Conservation (phyloP, 768 basidiomycete genomes). For the Termitomyces sp. region DNA sequence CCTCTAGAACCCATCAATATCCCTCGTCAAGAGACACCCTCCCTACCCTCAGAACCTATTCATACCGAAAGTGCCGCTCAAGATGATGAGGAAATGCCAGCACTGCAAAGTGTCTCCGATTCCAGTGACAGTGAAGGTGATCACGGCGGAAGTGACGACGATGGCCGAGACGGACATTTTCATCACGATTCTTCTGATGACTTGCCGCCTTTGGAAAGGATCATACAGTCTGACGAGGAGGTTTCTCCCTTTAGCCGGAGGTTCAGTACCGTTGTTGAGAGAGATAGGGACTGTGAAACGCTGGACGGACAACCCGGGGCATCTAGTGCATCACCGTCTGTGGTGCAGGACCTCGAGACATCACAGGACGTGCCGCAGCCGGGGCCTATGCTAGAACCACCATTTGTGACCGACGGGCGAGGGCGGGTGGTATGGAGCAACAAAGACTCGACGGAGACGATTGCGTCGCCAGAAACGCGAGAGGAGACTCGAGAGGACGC, state of each 20-base stretch:
- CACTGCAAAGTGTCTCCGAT: conserved; percentile 28
- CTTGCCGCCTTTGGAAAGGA: background rate
- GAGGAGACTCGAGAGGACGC: conserved; percentile 11
- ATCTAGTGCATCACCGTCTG: background rate
- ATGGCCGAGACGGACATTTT: background rate
- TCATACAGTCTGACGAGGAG: background rate
- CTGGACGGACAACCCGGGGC: background rate
- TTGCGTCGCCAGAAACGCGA: background rate
- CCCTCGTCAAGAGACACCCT: conserved; percentile 1
- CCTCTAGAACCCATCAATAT: conserved; percentile 6
- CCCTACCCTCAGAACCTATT: conserved; percentile 2
- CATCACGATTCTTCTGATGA: background rate
- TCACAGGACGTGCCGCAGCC: background rate
- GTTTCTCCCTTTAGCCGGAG: background rate
- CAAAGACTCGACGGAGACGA: conserved; percentile 10
- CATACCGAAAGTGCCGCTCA: background rate
- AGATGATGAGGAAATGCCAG: conserved; percentile 30
- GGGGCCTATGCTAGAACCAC: conserved; percentile 26
- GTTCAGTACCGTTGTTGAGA: conserved; percentile 11
- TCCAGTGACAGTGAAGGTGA: conserved; percentile 25
- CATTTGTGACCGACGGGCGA: conserved; percentile 61
- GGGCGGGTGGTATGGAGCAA: conserved; percentile 50
- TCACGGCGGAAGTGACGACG: conserved; percentile 12
- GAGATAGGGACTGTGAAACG: conserved; percentile 2
- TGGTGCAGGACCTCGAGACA: too few species aligned